A percentile compares a stretch with the other conserved stretches of the same genome.
Conservation (phyloP, 306 rosid species). For the Arachis hypogaea region DNA sequence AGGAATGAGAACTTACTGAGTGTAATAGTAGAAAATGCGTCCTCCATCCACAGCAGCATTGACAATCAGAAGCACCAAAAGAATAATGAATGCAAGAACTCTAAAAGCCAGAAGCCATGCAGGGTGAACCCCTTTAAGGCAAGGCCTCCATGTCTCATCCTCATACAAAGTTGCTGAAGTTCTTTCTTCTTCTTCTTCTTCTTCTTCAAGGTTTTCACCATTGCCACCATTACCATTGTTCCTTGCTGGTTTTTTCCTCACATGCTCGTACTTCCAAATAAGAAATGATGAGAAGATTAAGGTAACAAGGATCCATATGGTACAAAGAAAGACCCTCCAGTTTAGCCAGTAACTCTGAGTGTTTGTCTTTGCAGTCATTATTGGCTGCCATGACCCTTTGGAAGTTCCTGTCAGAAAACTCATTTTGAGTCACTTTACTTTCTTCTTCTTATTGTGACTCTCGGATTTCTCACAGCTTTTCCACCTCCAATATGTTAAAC, state of each 20-base stretch:
- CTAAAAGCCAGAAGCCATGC: slow-evolving; percentile 90
- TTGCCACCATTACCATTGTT: slow-evolving; percentile 8
- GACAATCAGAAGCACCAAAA: slow-evolving; percentile 68
- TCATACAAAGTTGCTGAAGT: slow-evolving; percentile 65
- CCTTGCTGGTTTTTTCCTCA: slow-evolving; percentile 39
- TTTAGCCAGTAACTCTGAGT: slow-evolving; percentile 76
- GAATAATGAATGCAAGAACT: slow-evolving; percentile 76
- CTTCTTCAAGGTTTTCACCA: slow-evolving; percentile 37
- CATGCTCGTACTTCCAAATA: slow-evolving; percentile 63
- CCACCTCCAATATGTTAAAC: slow-evolving; percentile 31
- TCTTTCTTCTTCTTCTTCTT: slow-evolving; percentile 10
- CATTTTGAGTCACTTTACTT: slow-evolving; percentile 53
- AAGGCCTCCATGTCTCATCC: slow-evolving; percentile 93
- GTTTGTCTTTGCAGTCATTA: slow-evolving; percentile 79
- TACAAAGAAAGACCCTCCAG: slow-evolving; percentile 83
- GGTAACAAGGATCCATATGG: slow-evolving; percentile 58
- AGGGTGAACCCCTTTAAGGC: slow-evolving; percentile 86
- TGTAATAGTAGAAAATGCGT: slow-evolving; percentile 75
- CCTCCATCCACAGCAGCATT: slow-evolving; percentile 73
- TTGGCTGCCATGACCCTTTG: slow-evolving; percentile 79
- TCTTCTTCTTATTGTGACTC: slow-evolving; percentile 13
- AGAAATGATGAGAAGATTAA: slow-evolving; percentile 51
- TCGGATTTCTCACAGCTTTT: slow-evolving; percentile 31
- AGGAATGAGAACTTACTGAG: slow-evolving; percentile 65
- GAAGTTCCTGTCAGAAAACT: slow-evolving; percentile 73